Evolutionary conservation across 2,329 filamentous ascomycete genomes (phyloP), one percentile per base, ranked within the genome.

Genomic region (Ceratocystis papillata): DNA sequence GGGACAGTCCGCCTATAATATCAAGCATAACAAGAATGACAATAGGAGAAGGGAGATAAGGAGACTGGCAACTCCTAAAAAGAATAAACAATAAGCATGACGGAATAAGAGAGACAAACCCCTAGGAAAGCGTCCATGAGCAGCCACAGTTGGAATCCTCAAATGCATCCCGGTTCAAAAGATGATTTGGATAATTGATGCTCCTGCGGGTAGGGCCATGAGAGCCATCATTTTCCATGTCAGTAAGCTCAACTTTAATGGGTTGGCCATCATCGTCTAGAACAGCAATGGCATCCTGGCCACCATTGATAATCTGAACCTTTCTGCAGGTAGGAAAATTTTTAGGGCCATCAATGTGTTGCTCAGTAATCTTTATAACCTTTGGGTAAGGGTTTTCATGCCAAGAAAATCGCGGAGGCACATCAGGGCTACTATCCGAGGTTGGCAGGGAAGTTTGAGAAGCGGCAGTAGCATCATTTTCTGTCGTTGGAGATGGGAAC

Each of bases 351-450:
- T 72, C 65, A 20, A 78, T 72, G 17, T 82, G 81, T 15, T 80
- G 78, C 72, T 85, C 83, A 63, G 81, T 75, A 53, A 85, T 74
- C 70, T 84, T 84, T 67, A 84, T 74, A 7, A 81, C 77, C 28
- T 77, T 77, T 1, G 82, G 81, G 67, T 83, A 84, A 0, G 74
- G 22, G 28, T 44, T 64, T 10, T n/a, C 6, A 28, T 44, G 46
- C 15, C 46, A 20, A 8, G 10, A 15, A 4, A 22, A 25, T 10
- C 1, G 50, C 3, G 4, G 5, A 3, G 37, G 17, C 25, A 46
- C 41, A 46, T 53, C 33, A 20, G 10, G n/a, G 25, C 17, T 22
- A 41, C 20, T 30, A 10, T 10, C 30, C 20, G 25, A 17, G 15
- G 37, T 33, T 33, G 55, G 5, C 22, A 8, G 3, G 17, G 20